phyloP scores from a whole-genome alignment of 768 basidiomycete genomes.

The Tulasnella sp. region DNA sequence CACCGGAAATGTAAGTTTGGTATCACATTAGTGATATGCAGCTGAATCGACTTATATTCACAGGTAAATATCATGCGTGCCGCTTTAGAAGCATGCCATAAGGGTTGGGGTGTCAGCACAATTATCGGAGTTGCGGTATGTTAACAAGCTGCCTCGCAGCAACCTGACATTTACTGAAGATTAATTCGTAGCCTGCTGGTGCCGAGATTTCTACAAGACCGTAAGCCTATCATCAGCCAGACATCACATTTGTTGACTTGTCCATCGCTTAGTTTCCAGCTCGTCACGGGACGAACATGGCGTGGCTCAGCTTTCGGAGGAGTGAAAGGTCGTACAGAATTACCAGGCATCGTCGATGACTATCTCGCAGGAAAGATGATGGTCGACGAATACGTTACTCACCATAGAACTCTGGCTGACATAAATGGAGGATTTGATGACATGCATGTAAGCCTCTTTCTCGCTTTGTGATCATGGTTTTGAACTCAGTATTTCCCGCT shows the following conservation, averaged over 20 bases:
- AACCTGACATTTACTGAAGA: neutral
- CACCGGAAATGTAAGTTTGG: constrained; percentile 62
- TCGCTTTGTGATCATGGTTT: neutral
- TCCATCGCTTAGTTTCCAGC: constrained; percentile 12
- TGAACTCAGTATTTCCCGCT: constrained; percentile 11
- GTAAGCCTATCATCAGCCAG: constrained; percentile 29
- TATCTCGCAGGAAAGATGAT: constrained; percentile 71
- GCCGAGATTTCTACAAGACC: constrained; percentile 88
- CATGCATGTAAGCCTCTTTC: constrained; percentile 70
- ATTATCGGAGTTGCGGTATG: constrained; percentile 76
- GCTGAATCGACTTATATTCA: neutral
- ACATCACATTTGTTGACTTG: neutral
- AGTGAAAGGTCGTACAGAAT: constrained; percentile 92
- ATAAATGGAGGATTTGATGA: constrained; percentile 85
- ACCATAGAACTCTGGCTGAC: constrained; percentile 55
- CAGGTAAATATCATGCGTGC: constrained; percentile 86
- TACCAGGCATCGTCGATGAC: constrained; percentile 89
- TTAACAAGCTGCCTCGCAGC: neutral
- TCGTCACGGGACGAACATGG: constrained; percentile 74
- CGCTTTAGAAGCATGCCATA: constrained; percentile 97
- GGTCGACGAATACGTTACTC: constrained; percentile 95
- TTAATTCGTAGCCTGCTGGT: constrained; percentile 53
- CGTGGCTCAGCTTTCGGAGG: constrained; percentile 93
- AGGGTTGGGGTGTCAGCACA: constrained; percentile 96
- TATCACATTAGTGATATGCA: neutral